A percentile compares a stretch with the other conserved stretches of the same genome.
Conservation (phyloP, 106 monocot species). For the Acanthochlamys bracteata region DNA sequence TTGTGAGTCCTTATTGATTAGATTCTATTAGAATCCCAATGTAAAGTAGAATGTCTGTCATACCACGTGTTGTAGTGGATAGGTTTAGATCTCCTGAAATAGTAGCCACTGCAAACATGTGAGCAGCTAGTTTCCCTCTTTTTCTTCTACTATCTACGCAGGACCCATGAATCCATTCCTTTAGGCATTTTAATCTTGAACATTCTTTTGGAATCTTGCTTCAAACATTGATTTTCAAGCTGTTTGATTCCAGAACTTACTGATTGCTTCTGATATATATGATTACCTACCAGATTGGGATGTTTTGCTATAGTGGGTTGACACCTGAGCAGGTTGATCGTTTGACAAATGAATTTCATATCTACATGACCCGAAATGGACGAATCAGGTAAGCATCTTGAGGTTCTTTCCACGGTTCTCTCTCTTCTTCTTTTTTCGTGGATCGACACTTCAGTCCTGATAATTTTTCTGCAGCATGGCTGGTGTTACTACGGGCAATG, state of each 20-base stretch:
- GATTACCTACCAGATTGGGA: conserved; percentile 69
- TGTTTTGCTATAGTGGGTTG: conserved; percentile 99
- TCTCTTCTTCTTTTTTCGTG: neutral
- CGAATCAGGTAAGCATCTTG: conserved; percentile 62
- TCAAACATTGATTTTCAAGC: neutral
- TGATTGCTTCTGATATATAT: conserved; percentile 2
- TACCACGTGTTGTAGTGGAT: neutral
- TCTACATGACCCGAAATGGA: conserved; percentile 98
- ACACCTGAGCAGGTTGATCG: conserved; percentile 93
- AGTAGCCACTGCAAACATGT: neutral
- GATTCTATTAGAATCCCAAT: too few relatives aligned
- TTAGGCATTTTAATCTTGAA: too few relatives aligned
- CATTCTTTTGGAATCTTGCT: neutral
- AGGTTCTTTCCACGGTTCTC: neutral
- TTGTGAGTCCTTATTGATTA: too few relatives aligned
- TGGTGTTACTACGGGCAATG: conserved; percentile 82
- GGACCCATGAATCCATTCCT: too few relatives aligned
- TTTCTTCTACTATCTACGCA: too few relatives aligned
- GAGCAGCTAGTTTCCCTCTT: too few relatives aligned
- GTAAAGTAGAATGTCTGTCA: too few relatives aligned
- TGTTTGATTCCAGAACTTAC: neutral
- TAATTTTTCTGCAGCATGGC: conserved; percentile 65
- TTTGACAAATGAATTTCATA: conserved; percentile 83
- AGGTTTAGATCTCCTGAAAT: neutral
- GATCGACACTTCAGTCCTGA: too few relatives aligned